Conservation (phyloP, 805 yeast species). For the Barnettozyma californica region DNA sequence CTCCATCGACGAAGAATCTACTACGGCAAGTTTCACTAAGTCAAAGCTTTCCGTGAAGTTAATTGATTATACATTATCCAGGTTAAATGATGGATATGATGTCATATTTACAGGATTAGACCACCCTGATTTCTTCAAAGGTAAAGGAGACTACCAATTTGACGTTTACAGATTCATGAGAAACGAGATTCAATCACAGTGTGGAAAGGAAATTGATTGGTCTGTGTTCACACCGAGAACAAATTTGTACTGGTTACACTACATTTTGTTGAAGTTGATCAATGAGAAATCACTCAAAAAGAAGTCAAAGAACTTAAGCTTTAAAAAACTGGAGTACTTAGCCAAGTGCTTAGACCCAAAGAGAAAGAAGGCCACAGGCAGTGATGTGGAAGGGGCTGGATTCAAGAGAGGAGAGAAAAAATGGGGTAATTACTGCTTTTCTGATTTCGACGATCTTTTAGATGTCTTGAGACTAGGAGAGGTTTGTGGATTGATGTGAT, state of each 20-base stretch:
- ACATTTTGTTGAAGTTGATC: constrained; percentile 46
- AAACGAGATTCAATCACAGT: constrained; percentile 16
- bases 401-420: constrained; percentile 14
- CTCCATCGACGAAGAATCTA: constrained; percentile 13
- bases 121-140: constrained; percentile 56
- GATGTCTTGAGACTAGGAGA: constrained; percentile 21
- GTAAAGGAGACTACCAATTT: constrained; percentile 56
- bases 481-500: constrained; percentile 4
- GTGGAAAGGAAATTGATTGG: constrained; percentile 39
- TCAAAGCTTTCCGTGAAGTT: constrained; percentile 36
- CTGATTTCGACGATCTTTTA: constrained; percentile 23
- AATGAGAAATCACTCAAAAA: constrained; percentile 33
- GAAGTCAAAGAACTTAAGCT: constrained; percentile 19
- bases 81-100: constrained; percentile 34
- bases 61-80: constrained; percentile 53
- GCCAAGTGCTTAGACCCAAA: constrained; percentile 33
- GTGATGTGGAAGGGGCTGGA: constrained; percentile 10
- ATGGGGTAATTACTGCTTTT: constrained; percentile 19
- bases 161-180: constrained; percentile 59
- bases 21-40: constrained; percentile 1
- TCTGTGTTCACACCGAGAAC: constrained; percentile 40
- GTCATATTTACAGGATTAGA: constrained; percentile 52
- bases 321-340: constrained; percentile 26
- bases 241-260: constrained; percentile 62
- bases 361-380: constrained; percentile 19